Conservation (phyloP, 2,329 filamentous ascomycete genomes). For the Thelonectria olida region DNA sequence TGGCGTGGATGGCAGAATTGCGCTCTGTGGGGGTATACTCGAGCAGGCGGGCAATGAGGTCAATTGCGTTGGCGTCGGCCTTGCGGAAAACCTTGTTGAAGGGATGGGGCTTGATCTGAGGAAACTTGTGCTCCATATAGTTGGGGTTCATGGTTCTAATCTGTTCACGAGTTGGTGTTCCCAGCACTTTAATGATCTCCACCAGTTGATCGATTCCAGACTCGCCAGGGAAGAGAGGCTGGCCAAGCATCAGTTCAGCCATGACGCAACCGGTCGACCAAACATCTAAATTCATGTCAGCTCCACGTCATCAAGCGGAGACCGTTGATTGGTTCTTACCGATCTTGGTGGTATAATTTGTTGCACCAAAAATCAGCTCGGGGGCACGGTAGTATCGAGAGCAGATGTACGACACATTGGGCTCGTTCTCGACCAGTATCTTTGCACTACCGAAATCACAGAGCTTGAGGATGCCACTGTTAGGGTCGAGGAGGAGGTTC, state of each 20-base stretch:
- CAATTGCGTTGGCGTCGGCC: conserved; percentile 91
- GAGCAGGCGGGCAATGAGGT: conserved; percentile 90
- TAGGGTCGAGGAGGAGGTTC: conserved; percentile 92
- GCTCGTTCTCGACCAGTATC: conserved; percentile 98
- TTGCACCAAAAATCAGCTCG: conserved; percentile 97
- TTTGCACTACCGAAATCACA: conserved; percentile 99
- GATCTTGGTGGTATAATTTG: conserved; percentile 99
- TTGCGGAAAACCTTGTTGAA: conserved; percentile 99
- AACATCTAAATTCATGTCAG: conserved; percentile 73
- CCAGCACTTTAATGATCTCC: conserved; percentile 98
- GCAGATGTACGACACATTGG: conserved; percentile 99
- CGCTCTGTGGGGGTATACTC: conserved; percentile 98
- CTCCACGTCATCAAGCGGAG: neutral
- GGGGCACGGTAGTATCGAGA: conserved; percentile 98
- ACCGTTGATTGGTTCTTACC: conserved; percentile 68
- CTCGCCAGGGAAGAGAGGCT: conserved; percentile 96
- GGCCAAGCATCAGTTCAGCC: conserved; percentile 98
- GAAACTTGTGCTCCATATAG: conserved; percentile 99
- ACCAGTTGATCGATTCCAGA: conserved; percentile 98
- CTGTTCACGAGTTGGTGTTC: conserved; percentile 95
- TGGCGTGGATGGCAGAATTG: conserved; percentile 90
- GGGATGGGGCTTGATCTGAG: conserved; percentile 98
- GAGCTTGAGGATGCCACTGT: conserved; percentile 91
- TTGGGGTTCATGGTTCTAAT: conserved; percentile 99
- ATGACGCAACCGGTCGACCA: conserved; percentile 99